Evolutionary conservation across 108 stramenopile species (phyloP).

Genomic region (Schizochytrium sp.): DNA sequence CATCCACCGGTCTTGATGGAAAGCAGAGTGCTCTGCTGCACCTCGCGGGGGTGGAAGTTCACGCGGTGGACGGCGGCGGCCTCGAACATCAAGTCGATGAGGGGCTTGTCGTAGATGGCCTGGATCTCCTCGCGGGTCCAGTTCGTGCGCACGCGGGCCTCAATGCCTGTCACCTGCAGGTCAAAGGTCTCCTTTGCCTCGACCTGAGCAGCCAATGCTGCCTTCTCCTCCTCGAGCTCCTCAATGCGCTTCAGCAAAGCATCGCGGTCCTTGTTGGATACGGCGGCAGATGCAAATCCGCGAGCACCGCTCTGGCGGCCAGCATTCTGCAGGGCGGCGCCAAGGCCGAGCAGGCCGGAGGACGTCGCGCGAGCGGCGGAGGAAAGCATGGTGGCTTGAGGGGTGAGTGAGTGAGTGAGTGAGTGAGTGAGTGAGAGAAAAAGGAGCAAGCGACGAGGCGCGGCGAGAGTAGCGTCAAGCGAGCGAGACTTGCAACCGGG

Average conservation of each 20-base stretch:
- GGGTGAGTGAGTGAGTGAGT: too few relatives aligned
- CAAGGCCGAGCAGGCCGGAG: too few relatives aligned
- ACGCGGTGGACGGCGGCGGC: constrained; percentile 94
- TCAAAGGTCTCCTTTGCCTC: constrained; percentile 8
- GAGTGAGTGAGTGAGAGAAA: too few relatives aligned
- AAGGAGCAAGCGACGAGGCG: too few relatives aligned
- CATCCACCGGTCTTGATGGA: constrained; percentile 98
- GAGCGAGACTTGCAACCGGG: too few relatives aligned
- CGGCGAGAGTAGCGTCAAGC: too few relatives aligned
- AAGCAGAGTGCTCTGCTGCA: constrained; percentile 95
- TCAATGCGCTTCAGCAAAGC: constrained; percentile 26
- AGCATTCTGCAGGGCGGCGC: too few relatives aligned
- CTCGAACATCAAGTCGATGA: constrained; percentile 94
- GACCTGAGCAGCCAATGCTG: not conserved
- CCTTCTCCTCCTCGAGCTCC: constrained; percentile 41
- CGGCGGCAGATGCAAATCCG: not conserved
- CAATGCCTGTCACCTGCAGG: constrained; percentile 19
- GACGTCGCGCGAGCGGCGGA: too few relatives aligned
- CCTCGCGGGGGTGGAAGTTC: constrained; percentile 95
- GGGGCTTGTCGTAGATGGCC: constrained; percentile 87
- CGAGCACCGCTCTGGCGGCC: too few relatives aligned
- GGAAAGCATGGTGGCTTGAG: too few relatives aligned
- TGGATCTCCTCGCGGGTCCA: constrained; percentile 93
- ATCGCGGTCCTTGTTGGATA: constrained; percentile 18
- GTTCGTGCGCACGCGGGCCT: constrained; percentile 78